These are phyloP conservation scores for Calonectria multiphialidica DNA, from an alignment of 2,329 filamentous ascomycete species.

Conservation along the genomic window DNA sequence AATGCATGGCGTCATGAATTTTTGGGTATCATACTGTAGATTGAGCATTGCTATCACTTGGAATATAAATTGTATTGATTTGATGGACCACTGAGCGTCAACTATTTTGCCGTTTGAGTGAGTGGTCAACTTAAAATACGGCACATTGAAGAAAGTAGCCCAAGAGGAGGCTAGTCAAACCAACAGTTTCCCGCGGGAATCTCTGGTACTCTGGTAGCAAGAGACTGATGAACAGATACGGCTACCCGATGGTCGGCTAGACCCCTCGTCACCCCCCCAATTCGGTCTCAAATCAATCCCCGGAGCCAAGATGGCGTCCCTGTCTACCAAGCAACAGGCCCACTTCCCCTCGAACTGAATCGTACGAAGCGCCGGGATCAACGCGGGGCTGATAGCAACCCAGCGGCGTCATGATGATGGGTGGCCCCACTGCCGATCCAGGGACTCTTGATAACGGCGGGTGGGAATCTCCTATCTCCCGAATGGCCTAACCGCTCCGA, in stretches of 20 bases:
- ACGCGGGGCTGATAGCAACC: slow-evolving; percentile 28
- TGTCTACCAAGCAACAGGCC: background rate
- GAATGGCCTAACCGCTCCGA: background rate
- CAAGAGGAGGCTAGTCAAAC: too few species aligned
- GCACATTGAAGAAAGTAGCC: too few species aligned
- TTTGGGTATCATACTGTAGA: background rate
- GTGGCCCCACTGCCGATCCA: background rate
- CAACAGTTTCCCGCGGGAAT: too few species aligned
- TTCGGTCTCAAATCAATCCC: slow-evolving; percentile 36
- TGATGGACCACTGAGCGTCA: too few species aligned
- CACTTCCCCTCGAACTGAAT: slow-evolving; percentile 27
- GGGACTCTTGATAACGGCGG: background rate
- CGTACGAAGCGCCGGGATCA: slow-evolving; percentile 21
- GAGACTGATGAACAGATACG: too few species aligned
- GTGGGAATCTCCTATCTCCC: slow-evolving; percentile 27
- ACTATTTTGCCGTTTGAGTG: background rate
- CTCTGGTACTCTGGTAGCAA: too few species aligned
- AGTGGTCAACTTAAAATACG: background rate
- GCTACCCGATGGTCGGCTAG: background rate
- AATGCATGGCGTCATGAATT: background rate
- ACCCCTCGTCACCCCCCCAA: background rate
- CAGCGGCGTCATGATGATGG: slow-evolving; percentile 22
- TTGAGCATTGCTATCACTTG: background rate
- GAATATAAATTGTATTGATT: background rate
- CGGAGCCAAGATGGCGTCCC: slow-evolving; percentile 23